Evolutionary conservation across 2,329 filamentous ascomycete species (phyloP).

Genomic region (Magnaporthiopsis poae): DNA sequence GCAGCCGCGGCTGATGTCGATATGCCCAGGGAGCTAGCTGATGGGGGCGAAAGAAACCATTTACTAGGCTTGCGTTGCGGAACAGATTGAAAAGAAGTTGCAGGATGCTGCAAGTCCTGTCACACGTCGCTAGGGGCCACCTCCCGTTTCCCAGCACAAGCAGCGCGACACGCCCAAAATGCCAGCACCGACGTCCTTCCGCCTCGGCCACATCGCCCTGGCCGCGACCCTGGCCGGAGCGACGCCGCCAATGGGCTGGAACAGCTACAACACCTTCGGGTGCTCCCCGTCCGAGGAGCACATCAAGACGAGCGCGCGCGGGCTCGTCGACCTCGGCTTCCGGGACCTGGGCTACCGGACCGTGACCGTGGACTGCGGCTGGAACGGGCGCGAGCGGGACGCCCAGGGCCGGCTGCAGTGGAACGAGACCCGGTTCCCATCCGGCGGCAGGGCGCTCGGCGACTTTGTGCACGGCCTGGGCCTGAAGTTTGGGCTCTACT

Average conservation of each 20-base stretch:
- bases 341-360: conserved; percentile 43
- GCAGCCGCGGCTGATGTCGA: neutral
- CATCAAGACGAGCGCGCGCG: conserved; percentile 41
- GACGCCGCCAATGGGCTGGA: conserved; percentile 44
- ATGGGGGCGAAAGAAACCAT: neutral
- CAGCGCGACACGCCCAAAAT: neutral
- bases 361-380: conserved; percentile 51
- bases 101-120: too few species aligned
- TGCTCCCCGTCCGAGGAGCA: conserved; percentile 39
- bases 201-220: neutral
- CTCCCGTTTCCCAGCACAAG: neutral
- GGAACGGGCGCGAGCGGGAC: conserved; percentile 33
- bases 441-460: conserved; percentile 37
- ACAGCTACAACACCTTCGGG: conserved; percentile 47
- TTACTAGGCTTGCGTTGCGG: too few species aligned
- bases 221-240: conserved; percentile 2
- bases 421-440: conserved; percentile 40
- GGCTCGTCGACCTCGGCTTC: conserved; percentile 41
- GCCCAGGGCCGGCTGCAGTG: conserved; percentile 37
- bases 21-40: neutral
- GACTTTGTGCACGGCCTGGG: conserved; percentile 39
- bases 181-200: neutral
- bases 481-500: conserved; percentile 46
- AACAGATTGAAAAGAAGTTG: neutral
- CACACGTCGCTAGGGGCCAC: too few species aligned